Evolutionary conservation across 2,329 filamentous ascomycete genomes (phyloP), one percentile per base, ranked within the genome.

Genomic region (Calonectria hongkongensis): DNA sequence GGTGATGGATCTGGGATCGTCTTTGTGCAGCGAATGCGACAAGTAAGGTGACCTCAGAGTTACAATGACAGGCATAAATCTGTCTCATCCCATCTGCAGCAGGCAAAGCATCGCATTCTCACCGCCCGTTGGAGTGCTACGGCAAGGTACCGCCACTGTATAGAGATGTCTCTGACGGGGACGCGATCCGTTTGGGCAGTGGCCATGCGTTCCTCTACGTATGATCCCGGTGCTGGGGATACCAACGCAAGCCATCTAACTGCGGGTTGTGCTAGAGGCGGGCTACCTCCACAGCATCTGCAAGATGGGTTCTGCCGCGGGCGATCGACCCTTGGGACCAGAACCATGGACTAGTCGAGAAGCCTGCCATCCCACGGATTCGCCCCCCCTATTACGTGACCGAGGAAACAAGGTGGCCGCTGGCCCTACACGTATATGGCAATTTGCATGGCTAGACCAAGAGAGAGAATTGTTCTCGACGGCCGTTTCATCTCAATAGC

Each of bases 401-500:
- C 6, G 43, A 39, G 41, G 50, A 43, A 60, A 60, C 54, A 60
- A 60, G 33, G 16, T 36, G 33, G 21, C n/a, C 21, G 36, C 21
- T 27, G 68, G 41, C 71, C 66, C 58, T 41, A 36, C 64, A 50
- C 58, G 67, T 64, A 75, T 66, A 54, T 63, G 63, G 51, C 43
- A 54, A 65, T 77, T 71, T 72, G 60, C 73, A 75, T 58, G 70
- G 75, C 67, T 75, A 74, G 66, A 50, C 66, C 71, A 66, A 62
- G 66, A 36, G 66, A 36, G 58, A 39, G 68, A 47, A 27, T 27
- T 50, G 25, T 70, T 64, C 71, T 54, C 54, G 41, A 25, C 58
- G 56, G 68, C 54, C 45, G 77, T 79, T 79, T 79, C 77, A 78
- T 75, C 71, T 64, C 72, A 47, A 70, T 64, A 74, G 56, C 43